Evolutionary conservation across 148 eudicot species (phyloP), one percentile per base, ranked within the genome.

Genomic region (Cornus controversa): DNA sequence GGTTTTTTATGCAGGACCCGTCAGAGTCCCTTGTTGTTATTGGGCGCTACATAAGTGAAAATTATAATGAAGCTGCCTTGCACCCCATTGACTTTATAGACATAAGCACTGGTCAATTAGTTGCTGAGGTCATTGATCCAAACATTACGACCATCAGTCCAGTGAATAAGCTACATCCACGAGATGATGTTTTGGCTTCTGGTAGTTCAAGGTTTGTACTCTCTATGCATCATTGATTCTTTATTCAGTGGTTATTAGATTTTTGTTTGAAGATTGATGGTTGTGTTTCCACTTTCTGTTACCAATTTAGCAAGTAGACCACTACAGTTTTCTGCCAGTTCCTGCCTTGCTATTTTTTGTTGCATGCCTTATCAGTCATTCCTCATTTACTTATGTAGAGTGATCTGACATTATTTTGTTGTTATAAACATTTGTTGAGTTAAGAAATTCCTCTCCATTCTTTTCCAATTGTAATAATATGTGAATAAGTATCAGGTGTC

Each of bases 31-130:
- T 96, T 70, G 97, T 84, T 77, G 98, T 96, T 47, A 86, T 96
- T 82, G 98, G 99, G 69, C 94, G 99, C 70, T 93, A 96, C 87
- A 96, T 96, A 72, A 93, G 98, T 78, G 98, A 96, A 84, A 96
- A 91, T 80, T 88, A 89, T 76, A 84, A 91, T 80, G 99, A 94
- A 71, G 74, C 88, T 76, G 97, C 99, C 11, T 85, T 96, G 85
- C 98, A 93, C 83, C 99, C 99, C 34, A 88, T 96, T 79, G 99
- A 96, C 83, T 96, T 93, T 80, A 88, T 96, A 75, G 94, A 96
- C 72, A 82, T 88, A 62, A 93, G 89, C 84, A 96, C 92, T 0
- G 99, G 99, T 65, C 94, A 91, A 80, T 80, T 96, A 72, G 91
- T 96, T 82, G 98, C 99, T 64, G 98, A 91, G 87, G 92, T 96